Evolutionary conservation across 768 basidiomycete genomes (phyloP), one percentile per base, ranked within the genome.

Genomic region (Boletus pseudopeckii): DNA sequence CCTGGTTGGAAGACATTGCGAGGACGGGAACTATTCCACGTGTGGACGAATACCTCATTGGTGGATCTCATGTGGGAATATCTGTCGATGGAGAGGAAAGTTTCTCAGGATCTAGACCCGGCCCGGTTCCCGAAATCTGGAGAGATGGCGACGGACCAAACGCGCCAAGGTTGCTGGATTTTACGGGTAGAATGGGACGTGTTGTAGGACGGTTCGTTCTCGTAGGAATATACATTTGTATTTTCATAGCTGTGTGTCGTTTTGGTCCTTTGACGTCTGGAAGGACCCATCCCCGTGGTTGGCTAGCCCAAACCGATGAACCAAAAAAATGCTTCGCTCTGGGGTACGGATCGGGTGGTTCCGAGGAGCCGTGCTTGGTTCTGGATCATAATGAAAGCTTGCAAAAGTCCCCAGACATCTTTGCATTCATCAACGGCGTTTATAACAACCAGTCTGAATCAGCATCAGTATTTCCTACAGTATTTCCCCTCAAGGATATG

Each of bases 1-100:
- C 72, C 9, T 97, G 92, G 92, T 64, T 97, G 17, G 74, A 75
- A 13, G 72, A 74, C 0, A 80, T 91, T 57, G 84, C 79, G 9
- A 65, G 62, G 26, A 76, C 70, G 0, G 90, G 88, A 1, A 45
- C 43, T 2, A 65, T 90, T 36, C 80, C 80, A 0, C 26, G 48
- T 1, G 58, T 68, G 4, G 54, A 70, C 10, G 64, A 61, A 20
- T 76, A 73, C 57, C 52, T 77, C 17, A 73, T 74, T 3, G 58
- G 42, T 33, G 48, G 34, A 22, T 60, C 51, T 54, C 65, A 56
- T 33, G 74, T 70, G 0, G 86, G 85, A 0, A 45, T 46, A 3
- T 61, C 83, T 18, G 74, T 76, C 1, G 38, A 59, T 2, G 59
- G 58, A 5, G 62, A 62, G 18, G 73, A n/a, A n/a, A n/a, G 68